Evolutionary conservation across 225 moss, liverwort and hornwort species (phyloP).

Genomic region (Pleurozium schreberi): DNA sequence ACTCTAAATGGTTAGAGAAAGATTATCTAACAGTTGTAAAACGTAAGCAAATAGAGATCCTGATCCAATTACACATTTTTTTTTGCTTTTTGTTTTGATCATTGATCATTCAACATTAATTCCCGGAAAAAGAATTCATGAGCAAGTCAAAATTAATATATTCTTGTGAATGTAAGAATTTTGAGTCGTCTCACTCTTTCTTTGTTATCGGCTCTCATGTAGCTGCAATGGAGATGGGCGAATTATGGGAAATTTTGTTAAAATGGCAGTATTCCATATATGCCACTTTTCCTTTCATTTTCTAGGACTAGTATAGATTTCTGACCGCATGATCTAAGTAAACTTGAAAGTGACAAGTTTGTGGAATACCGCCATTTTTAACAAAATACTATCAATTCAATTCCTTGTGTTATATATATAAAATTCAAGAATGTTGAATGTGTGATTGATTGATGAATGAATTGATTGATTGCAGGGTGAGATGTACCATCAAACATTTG

Average conservation of each 20-base stretch:
- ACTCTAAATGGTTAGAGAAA: not conserved
- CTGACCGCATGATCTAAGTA: too few species aligned
- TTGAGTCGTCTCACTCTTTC: not conserved
- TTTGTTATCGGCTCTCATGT: not conserved
- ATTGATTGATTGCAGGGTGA: not conserved
- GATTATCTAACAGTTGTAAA: not conserved
- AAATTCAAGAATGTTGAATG: not conserved
- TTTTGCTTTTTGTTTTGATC: too few species aligned
- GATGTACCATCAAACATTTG: conserved; percentile 1
- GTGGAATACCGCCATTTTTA: not conserved
- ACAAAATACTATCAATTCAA: too few species aligned
- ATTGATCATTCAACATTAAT: not conserved
- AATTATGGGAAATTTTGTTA: not conserved
- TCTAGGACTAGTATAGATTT: too few species aligned
- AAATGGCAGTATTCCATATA: not conserved
- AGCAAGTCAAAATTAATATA: not conserved
- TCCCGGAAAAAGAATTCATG: not conserved
- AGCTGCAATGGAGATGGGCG: not conserved
- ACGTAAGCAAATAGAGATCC: not conserved
- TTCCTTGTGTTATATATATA: too few species aligned
- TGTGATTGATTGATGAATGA: too few species aligned
- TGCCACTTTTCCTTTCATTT: too few species aligned
- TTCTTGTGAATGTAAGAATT: not conserved
- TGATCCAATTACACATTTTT: not conserved
- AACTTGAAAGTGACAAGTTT: not conserved